These are phyloP conservation scores for Plectosphaerella cucumerina DNA, from an alignment of 2,329 filamentous ascomycete species.

Conservation along the genomic window DNA sequence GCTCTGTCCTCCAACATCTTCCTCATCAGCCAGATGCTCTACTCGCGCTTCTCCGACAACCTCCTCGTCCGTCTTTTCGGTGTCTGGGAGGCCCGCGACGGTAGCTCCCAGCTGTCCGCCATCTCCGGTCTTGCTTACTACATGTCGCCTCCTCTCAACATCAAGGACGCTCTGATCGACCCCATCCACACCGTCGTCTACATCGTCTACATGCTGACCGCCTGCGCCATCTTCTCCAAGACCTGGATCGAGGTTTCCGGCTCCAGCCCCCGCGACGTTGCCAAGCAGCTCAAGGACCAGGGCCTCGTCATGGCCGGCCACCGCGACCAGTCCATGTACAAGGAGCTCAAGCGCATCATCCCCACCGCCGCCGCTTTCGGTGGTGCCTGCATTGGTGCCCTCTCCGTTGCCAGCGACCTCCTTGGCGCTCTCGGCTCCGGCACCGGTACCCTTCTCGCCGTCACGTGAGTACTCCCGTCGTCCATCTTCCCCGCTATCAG, in stretches of 20 bases:
- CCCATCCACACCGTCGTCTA: slow-evolving; percentile 96
- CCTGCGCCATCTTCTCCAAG: slow-evolving; percentile 98
- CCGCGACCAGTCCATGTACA: slow-evolving; percentile 99
- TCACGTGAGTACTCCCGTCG: slow-evolving; percentile 69
- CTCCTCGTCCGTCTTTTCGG: slow-evolving; percentile 94
- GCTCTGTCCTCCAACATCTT: slow-evolving; percentile 98
- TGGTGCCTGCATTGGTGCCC: slow-evolving; percentile 96
- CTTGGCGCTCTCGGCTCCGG: slow-evolving; percentile 93
- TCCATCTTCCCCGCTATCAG: slow-evolving; percentile 2
- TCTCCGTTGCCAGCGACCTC: slow-evolving; percentile 93
- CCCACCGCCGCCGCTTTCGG: slow-evolving; percentile 97
- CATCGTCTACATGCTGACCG: slow-evolving; percentile 95
- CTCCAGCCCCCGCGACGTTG: slow-evolving; percentile 94
- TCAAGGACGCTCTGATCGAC: slow-evolving; percentile 94
- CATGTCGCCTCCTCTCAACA: slow-evolving; percentile 97
- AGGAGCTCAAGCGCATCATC: slow-evolving; percentile 98
- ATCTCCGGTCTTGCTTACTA: slow-evolving; percentile 96
- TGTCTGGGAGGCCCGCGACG: slow-evolving; percentile 97
- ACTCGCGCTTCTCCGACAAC: slow-evolving; percentile 98
- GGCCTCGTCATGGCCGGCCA: slow-evolving; percentile 99
- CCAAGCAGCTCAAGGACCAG: slow-evolving; percentile 99
- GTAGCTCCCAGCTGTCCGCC: slow-evolving; percentile 91
- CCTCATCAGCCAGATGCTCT: slow-evolving; percentile 98
- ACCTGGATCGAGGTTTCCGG: slow-evolving; percentile 99
- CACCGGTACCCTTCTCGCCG: slow-evolving; percentile 95